Base-by-base conservation (phyloP, 164 flowering plant genomes). In the Houttuynia cordata region DNA sequence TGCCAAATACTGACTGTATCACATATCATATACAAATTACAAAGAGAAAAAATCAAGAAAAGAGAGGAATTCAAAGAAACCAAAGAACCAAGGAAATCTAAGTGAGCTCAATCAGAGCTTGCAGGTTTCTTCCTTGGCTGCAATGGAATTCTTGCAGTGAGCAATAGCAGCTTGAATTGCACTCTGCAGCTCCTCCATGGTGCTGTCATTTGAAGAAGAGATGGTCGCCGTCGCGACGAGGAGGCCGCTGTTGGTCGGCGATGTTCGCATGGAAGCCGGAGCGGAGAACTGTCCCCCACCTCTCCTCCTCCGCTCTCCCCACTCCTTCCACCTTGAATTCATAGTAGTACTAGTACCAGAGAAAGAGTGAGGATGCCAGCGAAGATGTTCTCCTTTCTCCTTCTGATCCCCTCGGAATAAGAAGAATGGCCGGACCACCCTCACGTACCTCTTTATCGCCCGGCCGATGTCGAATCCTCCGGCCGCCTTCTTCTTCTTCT, bases 131-230 rank as follows among this genome's bases (percentile, higher is more conserved):
- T 71, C 82, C 56, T 68, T 63, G 17, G 61, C 59, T 0, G 84
- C 76, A 67, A 79, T 79, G 67, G 98, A 92, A 25, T 87, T 92
- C 75, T 92, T 92, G 74, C 98, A 92, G 67, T 92, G 96, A 62
- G 96, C 89, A 71, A 92, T 92, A 15, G 98, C 98, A 49, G 98
- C 93, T 70, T 89, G 96, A 68, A 92, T 92, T 19, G 98, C 96
- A 62, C 83, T 80, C 70, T 92, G 98, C 62, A 92, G 66, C 66
- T 92, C 98, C 58, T 89, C 98, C 96, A 89, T 86, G 66, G 88
- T 84, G 69, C 96, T 85, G 54, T 87, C 89, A 51, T 68, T 76
- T 0, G 73, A 60, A 0, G 80, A 53, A 60, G 74, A 59, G 64
- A 80, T 57, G 50, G 69, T 22, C 9, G 56, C 47, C 3, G 70